Percentiles rank a stretch among this genome's conserved stretches.
phyloP scores from a whole-genome alignment of 129 eudicot genomes.

The Artemisia argyi region DNA sequence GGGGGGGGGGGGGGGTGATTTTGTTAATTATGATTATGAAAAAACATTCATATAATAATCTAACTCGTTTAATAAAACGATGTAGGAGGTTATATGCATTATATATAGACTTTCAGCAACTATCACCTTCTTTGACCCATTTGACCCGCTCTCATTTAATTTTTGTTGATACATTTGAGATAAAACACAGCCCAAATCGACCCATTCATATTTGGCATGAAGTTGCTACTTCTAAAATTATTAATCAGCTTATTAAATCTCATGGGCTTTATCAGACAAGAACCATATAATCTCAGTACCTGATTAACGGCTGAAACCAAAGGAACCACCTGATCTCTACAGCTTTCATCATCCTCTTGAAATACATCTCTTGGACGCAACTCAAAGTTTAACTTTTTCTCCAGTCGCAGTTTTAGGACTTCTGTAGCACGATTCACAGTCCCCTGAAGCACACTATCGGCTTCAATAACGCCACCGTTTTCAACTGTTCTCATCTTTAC shows the following conservation, averaged over 20 bases:
- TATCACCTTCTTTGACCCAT: too few species aligned
- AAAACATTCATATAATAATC: too few species aligned
- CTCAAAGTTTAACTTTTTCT: conserved; percentile 24
- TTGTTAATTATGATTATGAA: too few species aligned
- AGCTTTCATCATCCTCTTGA: conserved; percentile 34
- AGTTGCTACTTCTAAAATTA: neutral
- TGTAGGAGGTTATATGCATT: too few species aligned
- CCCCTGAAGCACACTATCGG: conserved; percentile 28
- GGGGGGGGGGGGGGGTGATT: too few species aligned
- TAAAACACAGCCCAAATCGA: too few species aligned
- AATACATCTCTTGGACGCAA: conserved; percentile 12
- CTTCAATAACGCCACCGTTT: conserved; percentile 39
- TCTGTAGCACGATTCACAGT: conserved; percentile 44
- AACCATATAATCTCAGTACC: conserved; percentile 30
- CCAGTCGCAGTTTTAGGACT: conserved; percentile 37
- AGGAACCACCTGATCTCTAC: conserved; percentile 32
- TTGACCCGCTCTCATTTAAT: too few species aligned
- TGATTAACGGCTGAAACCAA: conserved; percentile 30
- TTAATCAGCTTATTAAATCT: neutral
- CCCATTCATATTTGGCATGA: neutral
- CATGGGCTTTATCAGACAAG: neutral
- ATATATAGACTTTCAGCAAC: too few species aligned
- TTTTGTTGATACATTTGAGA: too few species aligned
- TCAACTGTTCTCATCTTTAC: conserved; percentile 36
- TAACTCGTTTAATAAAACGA: too few species aligned